Evolutionary conservation across 2,329 filamentous ascomycete species (phyloP).

Genomic region (Teratosphaeria zuluensis): DNA sequence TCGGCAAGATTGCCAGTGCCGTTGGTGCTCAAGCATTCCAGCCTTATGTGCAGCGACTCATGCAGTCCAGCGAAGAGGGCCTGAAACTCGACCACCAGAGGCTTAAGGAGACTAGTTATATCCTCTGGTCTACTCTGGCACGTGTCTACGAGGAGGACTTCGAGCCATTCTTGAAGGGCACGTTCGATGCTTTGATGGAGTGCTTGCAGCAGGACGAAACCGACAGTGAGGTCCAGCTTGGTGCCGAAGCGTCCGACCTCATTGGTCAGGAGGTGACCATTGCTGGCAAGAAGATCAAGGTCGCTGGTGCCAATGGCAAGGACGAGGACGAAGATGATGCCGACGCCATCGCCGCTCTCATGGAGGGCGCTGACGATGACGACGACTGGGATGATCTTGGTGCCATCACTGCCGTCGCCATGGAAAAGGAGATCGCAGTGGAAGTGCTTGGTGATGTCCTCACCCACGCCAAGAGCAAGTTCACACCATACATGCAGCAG

Average conservation of each 20-base stretch:
- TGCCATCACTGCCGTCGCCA: conserved; percentile 76
- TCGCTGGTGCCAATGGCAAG: conserved; percentile 48
- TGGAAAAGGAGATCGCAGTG: conserved; percentile 95
- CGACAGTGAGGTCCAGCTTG: conserved; percentile 66
- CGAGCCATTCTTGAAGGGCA: conserved; percentile 64
- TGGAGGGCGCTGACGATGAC: conserved; percentile 55
- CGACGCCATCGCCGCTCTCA: conserved; percentile 48
- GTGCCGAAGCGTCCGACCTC: conserved; percentile 63
- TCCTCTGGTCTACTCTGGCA: conserved; percentile 88
- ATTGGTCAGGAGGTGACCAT: conserved; percentile 67
- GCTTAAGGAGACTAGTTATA: conserved; percentile 92
- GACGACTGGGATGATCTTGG: conserved; percentile 77
- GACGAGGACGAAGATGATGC: conserved; percentile 48
- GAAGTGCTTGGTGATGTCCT: conserved; percentile 92
- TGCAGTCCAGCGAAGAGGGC: conserved; percentile 86
- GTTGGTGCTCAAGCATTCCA: conserved; percentile 82
- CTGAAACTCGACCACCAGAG: conserved; percentile 80
- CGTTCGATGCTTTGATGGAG: conserved; percentile 70
- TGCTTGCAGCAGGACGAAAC: conserved; percentile 84
- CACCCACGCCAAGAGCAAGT: conserved; percentile 70
- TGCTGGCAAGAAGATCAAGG: conserved; percentile 76
- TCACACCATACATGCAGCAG: conserved; percentile 78
- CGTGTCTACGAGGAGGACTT: conserved; percentile 88
- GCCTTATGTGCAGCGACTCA: conserved; percentile 80
- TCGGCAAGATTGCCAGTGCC: conserved; percentile 84